Evolutionary conservation across 202 grass and related monocot species (phyloP).

Genomic region (Sporobolus alterniflorus): DNA sequence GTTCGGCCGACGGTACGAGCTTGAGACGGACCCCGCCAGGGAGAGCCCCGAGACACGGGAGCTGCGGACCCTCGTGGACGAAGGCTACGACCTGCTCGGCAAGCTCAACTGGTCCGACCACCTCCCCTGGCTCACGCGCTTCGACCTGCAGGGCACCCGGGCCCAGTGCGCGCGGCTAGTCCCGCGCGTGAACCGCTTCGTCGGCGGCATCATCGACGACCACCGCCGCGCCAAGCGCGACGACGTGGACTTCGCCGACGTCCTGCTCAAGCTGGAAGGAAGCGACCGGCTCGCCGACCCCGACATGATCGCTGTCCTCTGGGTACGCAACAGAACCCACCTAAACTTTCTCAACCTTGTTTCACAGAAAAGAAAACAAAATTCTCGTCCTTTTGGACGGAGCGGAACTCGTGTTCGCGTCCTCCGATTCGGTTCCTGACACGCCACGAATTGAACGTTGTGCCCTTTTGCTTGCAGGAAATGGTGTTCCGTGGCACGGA

Average conservation of each 20-base stretch:
- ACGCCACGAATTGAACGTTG: not conserved
- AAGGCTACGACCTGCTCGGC: constrained; percentile 87
- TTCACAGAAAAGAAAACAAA: no score
- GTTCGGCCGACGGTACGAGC: constrained; percentile 68
- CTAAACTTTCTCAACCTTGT: no score
- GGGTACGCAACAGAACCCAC: constrained; percentile 51
- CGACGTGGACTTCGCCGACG: constrained; percentile 70
- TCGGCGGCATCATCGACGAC: constrained; percentile 66
- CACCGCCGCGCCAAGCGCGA: constrained; percentile 46
- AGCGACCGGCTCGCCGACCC: constrained; percentile 60
- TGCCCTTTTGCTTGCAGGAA: constrained; percentile 46
- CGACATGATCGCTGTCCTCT: constrained; percentile 88
- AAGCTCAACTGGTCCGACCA: constrained; percentile 95
- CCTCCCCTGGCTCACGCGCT: constrained; percentile 63
- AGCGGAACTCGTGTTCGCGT: no score
- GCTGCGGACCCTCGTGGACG: constrained; percentile 69
- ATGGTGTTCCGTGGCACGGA: constrained; percentile 97
- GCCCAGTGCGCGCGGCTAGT: constrained; percentile 63
- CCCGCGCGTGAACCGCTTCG: constrained; percentile 67
- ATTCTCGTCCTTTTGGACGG: no score
- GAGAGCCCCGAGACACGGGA: constrained; percentile 57
- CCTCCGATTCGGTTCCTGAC: not conserved
- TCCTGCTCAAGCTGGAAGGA: constrained; percentile 67
- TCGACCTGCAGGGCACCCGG: constrained; percentile 66
- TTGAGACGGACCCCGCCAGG: constrained; percentile 32